phyloP scores from a whole-genome alignment of 2,329 filamentous ascomycete genomes.

The Sarocladium brachiariae region DNA sequence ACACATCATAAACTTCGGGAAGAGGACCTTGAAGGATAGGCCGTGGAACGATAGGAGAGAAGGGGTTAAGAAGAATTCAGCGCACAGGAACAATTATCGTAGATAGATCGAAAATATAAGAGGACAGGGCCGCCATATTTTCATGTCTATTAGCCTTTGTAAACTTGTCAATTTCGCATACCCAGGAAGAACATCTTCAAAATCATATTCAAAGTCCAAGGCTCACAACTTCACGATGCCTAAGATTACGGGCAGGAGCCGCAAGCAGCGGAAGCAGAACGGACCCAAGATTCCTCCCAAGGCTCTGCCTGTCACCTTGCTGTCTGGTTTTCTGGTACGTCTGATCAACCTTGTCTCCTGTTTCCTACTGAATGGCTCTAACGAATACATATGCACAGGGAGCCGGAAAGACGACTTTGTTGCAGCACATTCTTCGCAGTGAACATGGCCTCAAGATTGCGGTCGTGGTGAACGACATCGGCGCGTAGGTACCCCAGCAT shows the following conservation, averaged over 20 bases:
- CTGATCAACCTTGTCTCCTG: not conserved
- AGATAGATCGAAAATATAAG: not conserved
- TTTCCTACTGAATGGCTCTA: not conserved
- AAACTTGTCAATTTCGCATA: not conserved
- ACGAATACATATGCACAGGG: conserved; percentile 44
- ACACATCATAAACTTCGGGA: not conserved
- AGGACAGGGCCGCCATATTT: not conserved
- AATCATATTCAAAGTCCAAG: too few species aligned
- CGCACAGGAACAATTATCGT: not conserved
- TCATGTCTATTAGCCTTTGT: not conserved
- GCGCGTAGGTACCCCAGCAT: conserved; percentile 33
- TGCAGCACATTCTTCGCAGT: conserved; percentile 61
- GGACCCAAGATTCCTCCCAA: conserved; percentile 12
- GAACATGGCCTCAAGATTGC: conserved; percentile 63
- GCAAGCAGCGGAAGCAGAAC: not conserved
- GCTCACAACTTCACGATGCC: not conserved
- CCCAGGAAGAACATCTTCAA: not conserved
- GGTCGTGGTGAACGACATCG: conserved; percentile 69
- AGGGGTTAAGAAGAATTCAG: too few species aligned
- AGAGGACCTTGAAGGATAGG: conserved; percentile 6
- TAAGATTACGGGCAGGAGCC: not conserved
- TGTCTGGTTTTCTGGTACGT: conserved; percentile 28
- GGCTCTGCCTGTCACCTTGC: conserved; percentile 26
- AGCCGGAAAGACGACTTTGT: conserved; percentile 63
- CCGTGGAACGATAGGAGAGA: not conserved